Evolutionary conservation across 2,329 filamentous ascomycete genomes (phyloP).

Genomic region (Neonectria hederae): DNA sequence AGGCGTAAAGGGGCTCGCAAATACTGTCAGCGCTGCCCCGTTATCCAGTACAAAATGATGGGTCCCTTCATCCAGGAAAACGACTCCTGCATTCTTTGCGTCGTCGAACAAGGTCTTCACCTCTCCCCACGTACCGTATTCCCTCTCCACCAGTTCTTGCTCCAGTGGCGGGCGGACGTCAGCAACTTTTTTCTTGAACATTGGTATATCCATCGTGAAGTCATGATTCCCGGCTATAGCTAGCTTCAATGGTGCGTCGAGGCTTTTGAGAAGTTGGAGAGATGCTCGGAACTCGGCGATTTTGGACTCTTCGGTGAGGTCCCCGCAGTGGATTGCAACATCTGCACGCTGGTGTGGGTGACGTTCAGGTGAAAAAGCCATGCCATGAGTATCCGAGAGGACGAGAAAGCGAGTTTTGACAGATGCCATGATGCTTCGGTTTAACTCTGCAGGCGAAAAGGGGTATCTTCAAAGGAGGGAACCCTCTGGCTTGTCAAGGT

Average conservation of each 20-base stretch:
- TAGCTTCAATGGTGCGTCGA: slow-evolving; percentile 58
- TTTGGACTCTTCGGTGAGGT: slow-evolving; percentile 57
- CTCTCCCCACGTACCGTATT: background rate
- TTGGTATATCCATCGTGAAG: slow-evolving; percentile 50
- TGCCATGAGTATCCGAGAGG: slow-evolving; percentile 32
- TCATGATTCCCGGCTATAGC: slow-evolving; percentile 64
- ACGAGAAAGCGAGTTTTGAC: slow-evolving; percentile 30
- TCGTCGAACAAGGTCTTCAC: background rate
- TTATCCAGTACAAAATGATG: background rate
- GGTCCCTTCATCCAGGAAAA: background rate
- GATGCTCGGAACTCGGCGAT: slow-evolving; percentile 50
- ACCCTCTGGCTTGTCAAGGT: too few relatives aligned
- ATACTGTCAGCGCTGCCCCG: background rate
- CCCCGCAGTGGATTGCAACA: slow-evolving; percentile 60
- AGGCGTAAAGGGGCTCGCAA: background rate
- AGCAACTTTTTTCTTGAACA: slow-evolving; percentile 46
- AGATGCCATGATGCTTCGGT: background rate
- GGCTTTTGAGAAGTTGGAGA: slow-evolving; percentile 48
- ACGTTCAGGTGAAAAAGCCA: background rate
- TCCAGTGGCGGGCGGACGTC: slow-evolving; percentile 12
- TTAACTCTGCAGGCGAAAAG: too few relatives aligned
- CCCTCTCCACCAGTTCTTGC: slow-evolving; percentile 17
- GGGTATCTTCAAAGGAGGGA: too few relatives aligned
- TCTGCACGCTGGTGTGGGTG: slow-evolving; percentile 41
- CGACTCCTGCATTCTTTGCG: background rate